Evolutionary conservation across 805 yeast species (phyloP), one percentile per base, ranked within the genome.

Genomic region (Lachancea sp.): DNA sequence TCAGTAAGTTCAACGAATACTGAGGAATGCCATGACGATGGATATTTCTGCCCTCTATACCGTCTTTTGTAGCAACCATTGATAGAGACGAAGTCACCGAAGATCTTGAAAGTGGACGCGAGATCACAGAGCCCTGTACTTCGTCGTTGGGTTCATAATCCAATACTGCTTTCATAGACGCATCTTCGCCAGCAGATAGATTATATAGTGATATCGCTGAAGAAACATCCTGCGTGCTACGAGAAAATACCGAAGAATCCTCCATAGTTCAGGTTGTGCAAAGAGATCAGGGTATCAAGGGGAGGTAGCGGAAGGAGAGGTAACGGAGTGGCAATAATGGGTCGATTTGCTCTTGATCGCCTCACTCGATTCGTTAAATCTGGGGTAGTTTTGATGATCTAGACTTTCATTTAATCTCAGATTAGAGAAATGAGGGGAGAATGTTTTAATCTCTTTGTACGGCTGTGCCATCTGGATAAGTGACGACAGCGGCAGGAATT

Each of bases 11-110:
- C 43, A 67, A 49, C 1, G 73, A 66, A 45, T 68, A 68, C 6
- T 63, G 66, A 4, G 73, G 71, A 18, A 68, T 67, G 2, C 70
- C 73, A 10, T 51, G 44, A 38, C 81, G 65, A 53, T 72, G 78
- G 36, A 77, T 67, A 39, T 75, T 64, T 48, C 75, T 74, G 3
- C 89, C 89, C 56, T 82, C 86, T 3, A 81, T 61, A 0, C 89
- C 88, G 59, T 82, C 88, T 53, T 82, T 82, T 15, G 85, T 80
- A 18, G 88, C 88, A 3, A 83, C 80, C 33, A 82, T 79, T 0
- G 87, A 81, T n/a, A 82, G 58, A 29, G 85, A 82, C 1, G 86
- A 79, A 0, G 85, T 78, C 16, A 75, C 74, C 19, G 84, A 78
- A 38, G 75, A 73, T 40, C 86, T 70, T 0, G 86, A 80, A 17